Conservation (phyloP, 2,329 filamentous ascomycete species). For the Onygena corvina region DNA sequence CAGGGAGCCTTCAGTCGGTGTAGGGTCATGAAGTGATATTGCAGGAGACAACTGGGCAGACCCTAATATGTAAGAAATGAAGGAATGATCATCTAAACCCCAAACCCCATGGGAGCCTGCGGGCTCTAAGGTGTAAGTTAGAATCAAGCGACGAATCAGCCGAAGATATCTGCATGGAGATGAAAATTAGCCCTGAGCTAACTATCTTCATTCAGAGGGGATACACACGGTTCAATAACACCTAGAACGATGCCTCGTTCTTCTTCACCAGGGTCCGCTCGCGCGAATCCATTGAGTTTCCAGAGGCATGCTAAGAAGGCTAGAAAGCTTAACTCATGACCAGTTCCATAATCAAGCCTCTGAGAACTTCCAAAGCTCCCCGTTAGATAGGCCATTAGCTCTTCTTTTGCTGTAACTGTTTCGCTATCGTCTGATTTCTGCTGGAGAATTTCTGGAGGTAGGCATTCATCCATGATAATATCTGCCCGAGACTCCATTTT, state of each 20-base stretch:
- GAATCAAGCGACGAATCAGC: conserved; percentile 69
- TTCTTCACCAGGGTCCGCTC: conserved; percentile 42
- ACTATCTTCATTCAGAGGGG: not conserved
- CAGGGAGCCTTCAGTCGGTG: conserved; percentile 69
- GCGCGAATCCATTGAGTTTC: conserved; percentile 71
- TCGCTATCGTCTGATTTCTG: conserved; percentile 19
- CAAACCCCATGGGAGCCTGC: conserved; percentile 95
- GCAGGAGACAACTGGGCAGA: conserved; percentile 78
- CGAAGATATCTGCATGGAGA: conserved; percentile 54
- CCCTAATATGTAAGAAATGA: conserved; percentile 87
- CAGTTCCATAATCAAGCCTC: conserved; percentile 86
- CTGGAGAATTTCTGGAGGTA: conserved; percentile 41
- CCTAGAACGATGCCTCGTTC: conserved; percentile 73
- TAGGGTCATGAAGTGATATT: conserved; percentile 50
- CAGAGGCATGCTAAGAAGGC: conserved; percentile 83
- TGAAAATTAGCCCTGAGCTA: not conserved
- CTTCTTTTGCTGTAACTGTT: conserved; percentile 44
- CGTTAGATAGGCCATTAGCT: conserved; percentile 67
- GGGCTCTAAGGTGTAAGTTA: conserved; percentile 85
- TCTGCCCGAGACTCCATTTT: conserved; percentile 51
- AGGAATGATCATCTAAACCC: conserved; percentile 96
- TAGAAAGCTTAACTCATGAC: conserved; percentile 88
- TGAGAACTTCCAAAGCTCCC: conserved; percentile 81
- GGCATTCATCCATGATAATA: conserved; percentile 44
- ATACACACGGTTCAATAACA: conserved; percentile 65